These are phyloP conservation scores for Solanum phureja DNA, from an alignment of 257 asterid genomes.

Conservation along the genomic window DNA sequence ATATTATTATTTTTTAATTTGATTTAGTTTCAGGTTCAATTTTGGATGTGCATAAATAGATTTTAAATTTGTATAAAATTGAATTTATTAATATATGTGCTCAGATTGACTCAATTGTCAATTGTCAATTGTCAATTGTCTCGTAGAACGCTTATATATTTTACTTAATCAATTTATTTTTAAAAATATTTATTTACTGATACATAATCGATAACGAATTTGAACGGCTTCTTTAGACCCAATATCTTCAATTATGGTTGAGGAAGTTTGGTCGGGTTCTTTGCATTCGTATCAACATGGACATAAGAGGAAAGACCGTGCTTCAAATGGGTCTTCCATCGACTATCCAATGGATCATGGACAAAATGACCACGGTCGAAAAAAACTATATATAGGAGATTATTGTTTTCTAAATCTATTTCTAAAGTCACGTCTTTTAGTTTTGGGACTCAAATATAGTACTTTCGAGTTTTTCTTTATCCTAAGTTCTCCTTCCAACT, in stretches of 20 bases:
- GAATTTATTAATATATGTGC: too few relatives aligned
- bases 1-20: not conserved
- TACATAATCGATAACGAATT: too few relatives aligned
- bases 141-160: too few relatives aligned
- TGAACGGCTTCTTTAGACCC: not conserved
- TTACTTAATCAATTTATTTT: not conserved
- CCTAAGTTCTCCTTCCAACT: fast-evolving
- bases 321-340: not conserved
- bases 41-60: fast-evolving
- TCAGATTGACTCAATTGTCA: too few relatives aligned
- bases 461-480: not conserved
- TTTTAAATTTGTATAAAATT: too few relatives aligned
- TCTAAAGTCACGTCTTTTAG: fast-evolving
- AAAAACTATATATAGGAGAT: not conserved
- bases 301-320: not conserved
- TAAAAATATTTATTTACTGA: not conserved
- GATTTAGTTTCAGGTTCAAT: too few relatives aligned
- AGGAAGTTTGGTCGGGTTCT: not conserved
- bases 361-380: not conserved
- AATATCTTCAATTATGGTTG: not conserved
- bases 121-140: not conserved
- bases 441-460: fast-evolving
- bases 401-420: not conserved
- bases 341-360: too few relatives aligned
- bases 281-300: not conserved